phyloP scores from a whole-genome alignment of 2,329 filamentous ascomycete species.

The Sarocladium oryzae region DNA sequence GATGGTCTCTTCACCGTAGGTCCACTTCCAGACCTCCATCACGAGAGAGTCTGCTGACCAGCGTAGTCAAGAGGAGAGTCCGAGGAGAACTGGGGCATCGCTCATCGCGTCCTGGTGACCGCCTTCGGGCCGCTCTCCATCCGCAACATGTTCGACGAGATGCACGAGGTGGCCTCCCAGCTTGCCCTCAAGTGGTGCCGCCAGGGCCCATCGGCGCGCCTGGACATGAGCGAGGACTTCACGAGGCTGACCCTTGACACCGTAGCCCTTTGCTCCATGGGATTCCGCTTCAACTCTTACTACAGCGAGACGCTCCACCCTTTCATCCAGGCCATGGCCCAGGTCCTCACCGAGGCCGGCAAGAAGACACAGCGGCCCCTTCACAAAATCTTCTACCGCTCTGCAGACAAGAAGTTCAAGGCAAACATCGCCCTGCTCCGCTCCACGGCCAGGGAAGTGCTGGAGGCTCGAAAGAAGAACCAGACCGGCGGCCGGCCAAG shows the following conservation, averaged over 20 bases:
- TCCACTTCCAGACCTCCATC: background rate
- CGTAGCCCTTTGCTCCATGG: slow-evolving; percentile 65
- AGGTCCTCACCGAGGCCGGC: slow-evolving; percentile 50
- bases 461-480: slow-evolving; percentile 43
- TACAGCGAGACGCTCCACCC: slow-evolving; percentile 64
- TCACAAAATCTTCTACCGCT: background rate
- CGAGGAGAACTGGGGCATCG: slow-evolving; percentile 54
- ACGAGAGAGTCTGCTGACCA: background rate
- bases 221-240: slow-evolving; percentile 60
- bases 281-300: slow-evolving; percentile 68
- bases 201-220: slow-evolving; percentile 48
- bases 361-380: slow-evolving; percentile 22
- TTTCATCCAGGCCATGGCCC: slow-evolving; percentile 59
- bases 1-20: slow-evolving; percentile 58
- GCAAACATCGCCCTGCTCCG: slow-evolving; percentile 37
- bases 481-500: slow-evolving; percentile 44
- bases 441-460: slow-evolving; percentile 31
- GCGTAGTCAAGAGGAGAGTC: background rate
- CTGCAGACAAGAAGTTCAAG: slow-evolving; percentile 19
- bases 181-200: slow-evolving; percentile 63
- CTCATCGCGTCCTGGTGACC: slow-evolving; percentile 59
- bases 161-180: slow-evolving; percentile 62
- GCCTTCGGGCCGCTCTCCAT: slow-evolving; percentile 66
- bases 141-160: slow-evolving; percentile 59
- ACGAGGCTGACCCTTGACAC: slow-evolving; percentile 69